Percentiles rank a stretch among this genome's conserved stretches.
phyloP scores from a whole-genome alignment of 1,284 basidiomycete species.

The Microbotryum saponariae region DNA sequence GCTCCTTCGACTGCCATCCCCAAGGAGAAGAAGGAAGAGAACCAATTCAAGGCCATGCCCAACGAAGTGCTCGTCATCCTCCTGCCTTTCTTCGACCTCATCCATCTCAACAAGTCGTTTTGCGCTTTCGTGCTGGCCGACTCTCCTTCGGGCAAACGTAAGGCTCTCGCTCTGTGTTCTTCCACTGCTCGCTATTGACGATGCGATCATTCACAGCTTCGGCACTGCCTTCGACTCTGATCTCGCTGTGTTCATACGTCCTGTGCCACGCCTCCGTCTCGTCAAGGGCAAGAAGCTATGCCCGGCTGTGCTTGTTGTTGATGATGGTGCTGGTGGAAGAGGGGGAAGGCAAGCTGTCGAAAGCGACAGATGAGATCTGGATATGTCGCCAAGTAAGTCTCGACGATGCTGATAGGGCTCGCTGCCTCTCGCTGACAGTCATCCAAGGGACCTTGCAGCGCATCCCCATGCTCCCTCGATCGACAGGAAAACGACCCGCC shows the following conservation, averaged over 20 bases:
- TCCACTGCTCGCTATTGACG: background rate
- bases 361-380: constrained; percentile 17
- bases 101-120: constrained; percentile 36
- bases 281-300: constrained; percentile 28
- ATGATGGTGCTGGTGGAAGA: constrained; percentile 37
- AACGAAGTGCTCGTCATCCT: constrained; percentile 29
- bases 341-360: constrained; percentile 29
- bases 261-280: constrained; percentile 35
- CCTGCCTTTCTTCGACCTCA: constrained; percentile 36
- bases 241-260: constrained; percentile 37
- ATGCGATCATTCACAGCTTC: constrained; percentile 7
- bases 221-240: constrained; percentile 25
- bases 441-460: constrained; percentile 3
- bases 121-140: constrained; percentile 22
- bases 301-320: constrained; percentile 28
- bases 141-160: background rate
- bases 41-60: constrained; percentile 25
- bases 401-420: background rate
- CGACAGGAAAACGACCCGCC: constrained; percentile 5
- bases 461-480: constrained; percentile 21
- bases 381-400: constrained; percentile 35
- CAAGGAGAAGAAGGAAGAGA: background rate
- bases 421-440: background rate
- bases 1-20: no score
- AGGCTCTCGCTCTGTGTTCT: background rate